phyloP scores from a whole-genome alignment of 352 stramenopile genomes.

The Globisporangium emineosum region DNA sequence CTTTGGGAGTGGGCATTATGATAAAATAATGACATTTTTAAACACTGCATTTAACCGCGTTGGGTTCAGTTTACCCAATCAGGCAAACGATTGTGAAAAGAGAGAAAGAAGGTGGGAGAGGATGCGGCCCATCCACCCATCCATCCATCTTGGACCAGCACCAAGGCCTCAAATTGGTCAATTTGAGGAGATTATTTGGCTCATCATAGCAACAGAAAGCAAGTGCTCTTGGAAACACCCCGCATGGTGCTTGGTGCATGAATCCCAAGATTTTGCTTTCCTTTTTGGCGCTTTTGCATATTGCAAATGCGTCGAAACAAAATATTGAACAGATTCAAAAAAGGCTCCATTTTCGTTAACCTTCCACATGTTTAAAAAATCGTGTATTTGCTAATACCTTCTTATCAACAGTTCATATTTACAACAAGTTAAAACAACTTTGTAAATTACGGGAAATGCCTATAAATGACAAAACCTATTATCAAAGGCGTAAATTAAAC shows the following conservation, averaged over 20 bases:
- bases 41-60: neutral
- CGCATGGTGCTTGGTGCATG: too few species aligned
- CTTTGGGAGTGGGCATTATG: too few species aligned
- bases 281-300: too few species aligned
- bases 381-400: neutral
- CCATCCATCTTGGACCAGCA: neutral
- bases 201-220: too few species aligned
- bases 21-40: too few species aligned
- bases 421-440: neutral
- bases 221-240: too few species aligned
- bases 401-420: neutral
- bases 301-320: neutral
- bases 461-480: neutral
- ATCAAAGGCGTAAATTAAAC: neutral
- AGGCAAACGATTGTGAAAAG: neutral
- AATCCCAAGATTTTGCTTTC: too few species aligned
- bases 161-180: too few species aligned
- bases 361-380: neutral
- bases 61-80: neutral
- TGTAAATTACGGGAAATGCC: neutral
- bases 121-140: neutral
- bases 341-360: neutral
- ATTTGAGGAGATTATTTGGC: too few species aligned
- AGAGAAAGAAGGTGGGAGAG: neutral
- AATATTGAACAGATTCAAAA: neutral